Evolutionary conservation across 176 grass and related monocot species (phyloP).

Genomic region (Thinopyrum elongatum): DNA sequence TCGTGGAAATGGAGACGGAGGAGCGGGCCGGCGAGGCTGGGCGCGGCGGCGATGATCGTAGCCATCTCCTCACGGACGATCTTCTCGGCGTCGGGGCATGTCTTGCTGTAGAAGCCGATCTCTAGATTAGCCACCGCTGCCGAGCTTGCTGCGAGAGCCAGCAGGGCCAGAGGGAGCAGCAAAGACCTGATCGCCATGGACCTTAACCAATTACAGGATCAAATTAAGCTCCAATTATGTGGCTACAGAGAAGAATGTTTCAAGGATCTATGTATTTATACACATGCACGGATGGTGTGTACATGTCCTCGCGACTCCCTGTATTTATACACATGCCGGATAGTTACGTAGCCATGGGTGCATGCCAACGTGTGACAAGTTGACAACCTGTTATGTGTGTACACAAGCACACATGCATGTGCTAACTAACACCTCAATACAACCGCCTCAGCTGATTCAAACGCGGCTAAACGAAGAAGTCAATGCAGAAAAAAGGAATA

Average conservation of each 20-base stretch:
- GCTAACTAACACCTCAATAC: constrained; percentile 27
- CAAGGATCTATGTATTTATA: not conserved
- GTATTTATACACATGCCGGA: constrained; percentile 19
- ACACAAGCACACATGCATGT: constrained; percentile 21
- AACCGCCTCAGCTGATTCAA: not conserved
- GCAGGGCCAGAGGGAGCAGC: not conserved
- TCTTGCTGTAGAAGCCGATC: constrained; percentile 6
- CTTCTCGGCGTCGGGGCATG: not conserved
- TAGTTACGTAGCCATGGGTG: not conserved
- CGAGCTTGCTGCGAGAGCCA: constrained; percentile 18
- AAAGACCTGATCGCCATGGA: constrained; percentile 15
- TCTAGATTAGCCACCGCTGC: not conserved
- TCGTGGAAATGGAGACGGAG: constrained; percentile 11
- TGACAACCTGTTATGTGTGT: constrained; percentile 20
- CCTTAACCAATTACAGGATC: not conserved
- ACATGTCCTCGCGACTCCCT: not conserved
- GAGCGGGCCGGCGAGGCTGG: not conserved
- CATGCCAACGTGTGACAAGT: not conserved
- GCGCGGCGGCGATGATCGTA: not conserved
- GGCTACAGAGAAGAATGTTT: not conserved
- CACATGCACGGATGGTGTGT: not conserved
- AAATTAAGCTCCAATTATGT: not conserved
- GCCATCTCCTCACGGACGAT: not conserved
- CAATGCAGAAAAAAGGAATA: not conserved
- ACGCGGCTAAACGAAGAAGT: not conserved